Evolutionary conservation across 805 yeast genomes (phyloP).

Genomic region (Wickerhamiella sergipiensis): DNA sequence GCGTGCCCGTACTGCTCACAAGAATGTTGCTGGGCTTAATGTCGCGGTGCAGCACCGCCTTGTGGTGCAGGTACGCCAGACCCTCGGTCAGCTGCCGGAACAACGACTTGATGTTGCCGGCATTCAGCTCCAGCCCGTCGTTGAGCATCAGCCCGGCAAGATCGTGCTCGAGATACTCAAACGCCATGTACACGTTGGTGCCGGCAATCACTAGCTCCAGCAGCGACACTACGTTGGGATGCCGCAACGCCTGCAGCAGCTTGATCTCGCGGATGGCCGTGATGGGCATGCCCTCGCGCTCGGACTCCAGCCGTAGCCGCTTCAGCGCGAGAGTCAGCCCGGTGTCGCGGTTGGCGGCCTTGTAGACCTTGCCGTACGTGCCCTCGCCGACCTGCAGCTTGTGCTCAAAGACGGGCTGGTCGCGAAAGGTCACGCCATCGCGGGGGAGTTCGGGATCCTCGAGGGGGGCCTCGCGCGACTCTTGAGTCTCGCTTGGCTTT

Average conservation of each 20-base stretch:
- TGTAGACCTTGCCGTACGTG: conserved; percentile 91
- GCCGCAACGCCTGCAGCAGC: conserved; percentile 67
- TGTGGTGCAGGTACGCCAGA: conserved; percentile 59
- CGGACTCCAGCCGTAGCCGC: conserved; percentile 67
- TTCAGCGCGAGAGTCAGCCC: conserved; percentile 74
- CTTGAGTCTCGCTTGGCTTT: too few species aligned
- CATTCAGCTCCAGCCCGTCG: conserved; percentile 47
- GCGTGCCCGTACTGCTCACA: conserved; percentile 53
- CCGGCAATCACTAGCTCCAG: conserved; percentile 80
- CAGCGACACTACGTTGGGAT: conserved; percentile 67
- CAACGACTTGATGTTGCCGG: conserved; percentile 64
- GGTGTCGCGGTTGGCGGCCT: conserved; percentile 61
- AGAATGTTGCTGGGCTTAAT: conserved; percentile 89
- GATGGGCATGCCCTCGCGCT: conserved; percentile 90
- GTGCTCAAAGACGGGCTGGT: conserved; percentile 37
- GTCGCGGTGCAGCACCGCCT: conserved; percentile 64
- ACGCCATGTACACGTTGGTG: conserved; percentile 69
- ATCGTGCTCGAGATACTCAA: conserved; percentile 90
- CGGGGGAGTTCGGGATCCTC: neutral
- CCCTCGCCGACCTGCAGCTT: conserved; percentile 96
- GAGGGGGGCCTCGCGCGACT: too few species aligned
- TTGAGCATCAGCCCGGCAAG: conserved; percentile 76
- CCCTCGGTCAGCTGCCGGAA: conserved; percentile 67
- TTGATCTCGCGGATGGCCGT: conserved; percentile 90
- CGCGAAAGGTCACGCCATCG: neutral